Base-by-base conservation (phyloP, 768 basidiomycete genomes). In the Suillus cothurnatus region DNA sequence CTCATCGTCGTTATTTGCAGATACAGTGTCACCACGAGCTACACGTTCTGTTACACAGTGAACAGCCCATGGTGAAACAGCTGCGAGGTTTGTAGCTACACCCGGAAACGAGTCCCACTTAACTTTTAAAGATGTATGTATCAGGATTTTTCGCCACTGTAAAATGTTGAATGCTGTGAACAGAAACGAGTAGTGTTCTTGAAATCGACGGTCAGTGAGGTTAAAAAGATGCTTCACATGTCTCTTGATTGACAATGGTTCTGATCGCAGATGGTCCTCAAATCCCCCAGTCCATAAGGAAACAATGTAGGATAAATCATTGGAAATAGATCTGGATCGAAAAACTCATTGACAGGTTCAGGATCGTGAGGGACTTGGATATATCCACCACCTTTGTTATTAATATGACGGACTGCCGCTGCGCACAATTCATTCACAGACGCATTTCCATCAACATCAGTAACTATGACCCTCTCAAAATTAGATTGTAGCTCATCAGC, bases 91-190 rank as follows among this genome's bases (percentile, higher is more conserved):
- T 0, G 50, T 14, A 0, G 79, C 78, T 36, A 80, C 59, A 12
- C 17, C 1, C 4, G 63, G 34, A 72, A 80, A 81, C 2, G 65
- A 49, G 0, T 47, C 8, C 26, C 61, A 61, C 36, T 74, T 73
- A 0, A 79, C 73, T 28, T 74, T 76, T 0, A 82, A 58, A 59
- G 70, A 70, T 0, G 79, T 75, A 43, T 79, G 74, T 2, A 81
- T 58, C 0, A 81, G 61, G 6, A 76, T 60, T 14, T 58, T 45
- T 0, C 78, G 66, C 4, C 76, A 53, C 66, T 83, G 82, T 0
- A 82, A 23, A 9, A 84, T 77, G 67, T 81, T 83, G 53, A 82
- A 80, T 1, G 68, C 78, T 6, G 74, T 72, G 65, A 83, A 83
- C 0, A 79, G n/a, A 66, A 83, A 84, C 2, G 78, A 80, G 11